A percentile compares a stretch with the other conserved stretches of the same genome.
Evolutionary conservation across 2,329 filamentous ascomycete species (phyloP).

Genomic region (Trichoderma aggressivum): DNA sequence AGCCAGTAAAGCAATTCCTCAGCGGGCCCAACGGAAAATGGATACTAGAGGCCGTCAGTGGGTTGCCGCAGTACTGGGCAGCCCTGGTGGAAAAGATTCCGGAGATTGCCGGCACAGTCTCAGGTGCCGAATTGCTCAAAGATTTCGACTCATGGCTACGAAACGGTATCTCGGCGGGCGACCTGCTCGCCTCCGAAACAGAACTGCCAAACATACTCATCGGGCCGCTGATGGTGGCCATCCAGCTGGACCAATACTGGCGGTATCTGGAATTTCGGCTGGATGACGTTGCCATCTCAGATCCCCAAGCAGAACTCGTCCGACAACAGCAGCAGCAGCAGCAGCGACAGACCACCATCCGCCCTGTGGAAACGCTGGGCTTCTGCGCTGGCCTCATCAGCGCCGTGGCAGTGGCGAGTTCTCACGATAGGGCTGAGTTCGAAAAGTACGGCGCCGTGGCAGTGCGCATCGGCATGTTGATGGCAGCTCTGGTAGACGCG

Average conservation of each 20-base stretch:
- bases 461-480: not conserved
- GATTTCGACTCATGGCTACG: not conserved
- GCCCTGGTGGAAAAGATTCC: not conserved
- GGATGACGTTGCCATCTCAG: not conserved
- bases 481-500: not conserved
- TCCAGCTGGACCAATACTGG: not conserved
- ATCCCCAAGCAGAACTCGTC: not conserved
- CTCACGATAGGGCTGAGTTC: not conserved
- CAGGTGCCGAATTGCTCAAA: not conserved
- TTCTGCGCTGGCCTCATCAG: not conserved
- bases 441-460: not conserved
- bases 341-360: not conserved
- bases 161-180: not conserved
- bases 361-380: not conserved
- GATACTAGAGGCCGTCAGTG: not conserved
- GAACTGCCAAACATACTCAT: not conserved
- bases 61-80: not conserved
- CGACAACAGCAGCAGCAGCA: not conserved
- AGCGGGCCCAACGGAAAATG: not conserved
- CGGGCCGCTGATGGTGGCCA: not conserved
- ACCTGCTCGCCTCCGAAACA: not conserved
- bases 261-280: not conserved
- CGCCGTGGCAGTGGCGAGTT: not conserved
- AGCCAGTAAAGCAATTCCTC: not conserved
- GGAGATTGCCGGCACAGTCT: not conserved